Base-by-base conservation (phyloP, 106 monocot species). In the Ottelia alismoides region DNA sequence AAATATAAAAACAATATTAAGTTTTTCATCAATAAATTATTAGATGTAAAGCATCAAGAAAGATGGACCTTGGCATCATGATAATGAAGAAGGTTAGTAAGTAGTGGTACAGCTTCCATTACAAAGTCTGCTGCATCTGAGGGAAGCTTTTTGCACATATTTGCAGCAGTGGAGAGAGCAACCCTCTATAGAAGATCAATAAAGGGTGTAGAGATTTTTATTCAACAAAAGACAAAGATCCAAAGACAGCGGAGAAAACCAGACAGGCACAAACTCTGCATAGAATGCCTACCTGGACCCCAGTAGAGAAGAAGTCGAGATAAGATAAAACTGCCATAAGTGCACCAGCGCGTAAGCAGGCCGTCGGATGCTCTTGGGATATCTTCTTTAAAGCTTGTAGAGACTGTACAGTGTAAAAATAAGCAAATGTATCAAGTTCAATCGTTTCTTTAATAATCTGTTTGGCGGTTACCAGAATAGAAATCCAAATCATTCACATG, bases 351-450 rank as follows among this genome's bases (percentile, higher is more conserved):
- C 96, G 78, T 62, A 96, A 72, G 67, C 96, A 96, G 44, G 84
- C 88, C 63, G 84, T 96, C 12, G 96, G 96, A 28, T 96, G 84
- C 61, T 96, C 88, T 62, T 79, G 88, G 4, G 96, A 96, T 61
- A 96, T 88, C 74, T 88, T 96, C 76, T 96, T 96, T n/a, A 96
- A 70, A 64, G 88, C 96, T 88, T 96, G 96, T 48, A 96, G 56
- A 18, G 96, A 96, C 96, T 96, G 64, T n/a, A 61, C 22, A 14
- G 25, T 2, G n/a, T n/a, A n/a, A n/a, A n/a, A n/a, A n/a, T n/a
- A n/a, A n/a, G n/a, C n/a, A n/a, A n/a, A n/a, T n/a, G n/a, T n/a
- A n/a, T n/a, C n/a, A n/a, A n/a, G n/a, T n/a, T n/a, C n/a, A n/a
- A n/a, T n/a, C n/a, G n/a, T n/a, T n/a, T n/a, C n/a, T n/a, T n/a